Base-by-base conservation (phyloP, 108 stramenopile species). In the Fragilaria crotonensis region DNA sequence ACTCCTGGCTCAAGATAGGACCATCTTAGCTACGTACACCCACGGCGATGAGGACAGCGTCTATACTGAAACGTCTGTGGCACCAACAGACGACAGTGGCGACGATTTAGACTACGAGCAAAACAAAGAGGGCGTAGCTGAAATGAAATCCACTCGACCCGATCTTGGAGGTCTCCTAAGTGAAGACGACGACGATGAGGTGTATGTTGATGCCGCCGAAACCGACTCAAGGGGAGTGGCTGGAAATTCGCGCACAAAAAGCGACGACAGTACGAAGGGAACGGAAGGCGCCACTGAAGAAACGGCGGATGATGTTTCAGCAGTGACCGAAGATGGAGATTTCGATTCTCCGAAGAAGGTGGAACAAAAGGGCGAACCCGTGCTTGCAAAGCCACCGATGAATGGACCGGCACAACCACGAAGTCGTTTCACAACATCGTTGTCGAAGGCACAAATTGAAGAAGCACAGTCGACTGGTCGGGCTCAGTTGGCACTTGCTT, bases 391-490 rank as follows among this genome's bases (percentile, higher is more conserved):
- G 49, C 31, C 32, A 32, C 55, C 33, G n/a, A n/a, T n/a, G n/a
- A n/a, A n/a, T n/a, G n/a, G n/a, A n/a, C n/a, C n/a, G n/a, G n/a
- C n/a, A n/a, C n/a, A 63, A 29, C 74, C 68, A 46, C 70, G 79
- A 7, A 56, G 66, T 27, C 71, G 88, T 25, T 90, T 90, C 65
- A 69, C 73, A n/a, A 83, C 84, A 58, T 83, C 83, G 32, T 58
- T 90, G 9, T 81, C 78, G n/a, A 72, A 71, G 4, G 57, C 78
- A 0, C 70, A 84, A 62, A 84, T 89, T 36, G 85, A 86, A 67
- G 89, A 90, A 68, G 89, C 84, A 2, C 81, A 84, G 59, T 84
- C 83, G 14, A 82, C 83, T 18, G 80, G 84, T 21, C 65, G 78
- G 33, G 89, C 84, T 0, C 81, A 84, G 60, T 58, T 90, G 5